Conservation (phyloP, 768 basidiomycete species). For the Kwoniella botswanensis region DNA sequence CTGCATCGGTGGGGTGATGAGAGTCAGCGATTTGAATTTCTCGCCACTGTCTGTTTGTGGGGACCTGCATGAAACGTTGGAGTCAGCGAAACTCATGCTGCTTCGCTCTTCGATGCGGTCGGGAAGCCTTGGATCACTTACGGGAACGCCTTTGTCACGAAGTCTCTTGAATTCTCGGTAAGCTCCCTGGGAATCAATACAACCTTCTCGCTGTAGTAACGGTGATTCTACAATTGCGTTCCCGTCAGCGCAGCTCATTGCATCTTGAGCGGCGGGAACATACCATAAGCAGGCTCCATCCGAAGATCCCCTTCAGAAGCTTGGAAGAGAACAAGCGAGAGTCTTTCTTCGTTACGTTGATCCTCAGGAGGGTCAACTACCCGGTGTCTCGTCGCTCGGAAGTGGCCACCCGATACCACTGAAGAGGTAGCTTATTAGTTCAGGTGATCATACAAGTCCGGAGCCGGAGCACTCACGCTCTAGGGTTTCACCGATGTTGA, state of each 20-base stretch:
- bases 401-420: conserved; percentile 31
- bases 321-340: conserved; percentile 25
- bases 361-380: conserved; percentile 18
- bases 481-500: conserved; percentile 51
- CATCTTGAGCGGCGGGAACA: too few relatives aligned
- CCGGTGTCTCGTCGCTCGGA: conserved; percentile 29
- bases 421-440: neutral
- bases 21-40: conserved; percentile 39
- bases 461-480: conserved; percentile 28
- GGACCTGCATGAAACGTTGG: conserved; percentile 10
- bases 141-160: conserved; percentile 33
- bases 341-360: conserved; percentile 21
- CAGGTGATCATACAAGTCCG: neutral
- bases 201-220: conserved; percentile 40
- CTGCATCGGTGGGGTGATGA: conserved; percentile 21
- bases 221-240: conserved; percentile 27
- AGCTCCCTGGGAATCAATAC: conserved; percentile 37
- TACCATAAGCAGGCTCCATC: conserved; percentile 17
- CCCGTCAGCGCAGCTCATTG: too few relatives aligned
- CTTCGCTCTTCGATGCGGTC: neutral
- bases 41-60: conserved; percentile 41
- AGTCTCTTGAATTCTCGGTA: conserved; percentile 39
- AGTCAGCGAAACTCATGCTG: neutral
- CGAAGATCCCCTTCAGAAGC: conserved; percentile 26
- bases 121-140: neutral